phyloP scores from a whole-genome alignment of 208 protist genomes.

The Acanthamoeba sp. region DNA sequence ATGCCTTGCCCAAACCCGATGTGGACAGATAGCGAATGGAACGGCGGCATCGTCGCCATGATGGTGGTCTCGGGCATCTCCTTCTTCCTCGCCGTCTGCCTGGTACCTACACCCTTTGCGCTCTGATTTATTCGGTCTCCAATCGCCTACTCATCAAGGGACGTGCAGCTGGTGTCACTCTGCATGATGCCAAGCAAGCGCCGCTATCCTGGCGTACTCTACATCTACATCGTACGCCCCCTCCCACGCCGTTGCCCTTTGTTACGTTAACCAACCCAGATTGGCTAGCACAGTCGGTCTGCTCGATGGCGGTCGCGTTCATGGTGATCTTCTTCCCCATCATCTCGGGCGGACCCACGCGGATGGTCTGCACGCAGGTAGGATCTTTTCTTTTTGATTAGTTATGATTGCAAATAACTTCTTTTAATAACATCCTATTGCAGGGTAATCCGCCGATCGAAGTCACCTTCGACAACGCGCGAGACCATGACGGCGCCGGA shows the following conservation, averaged over 20 bases:
- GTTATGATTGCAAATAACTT: no score
- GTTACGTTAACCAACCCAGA: neutral
- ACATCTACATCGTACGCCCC: slow-evolving; percentile 13
- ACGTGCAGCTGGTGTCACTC: neutral
- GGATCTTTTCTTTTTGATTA: neutral
- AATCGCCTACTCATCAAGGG: neutral
- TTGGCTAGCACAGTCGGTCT: neutral
- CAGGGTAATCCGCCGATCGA: slow-evolving; percentile 21
- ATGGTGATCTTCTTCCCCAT: slow-evolving; percentile 38
- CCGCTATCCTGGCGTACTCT: slow-evolving; percentile 18
- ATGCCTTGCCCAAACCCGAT: slow-evolving; percentile 57
- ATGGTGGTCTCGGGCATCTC: slow-evolving; percentile 49
- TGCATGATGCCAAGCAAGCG: slow-evolving; percentile 19
- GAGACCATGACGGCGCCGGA: slow-evolving; percentile 17
- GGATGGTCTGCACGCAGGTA: slow-evolving; percentile 55
- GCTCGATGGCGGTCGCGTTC: slow-evolving; percentile 33
- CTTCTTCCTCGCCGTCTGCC: neutral
- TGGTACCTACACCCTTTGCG: neutral
- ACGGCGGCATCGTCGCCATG: slow-evolving; percentile 15
- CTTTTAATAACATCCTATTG: neutral
- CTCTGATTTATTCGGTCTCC: neutral
- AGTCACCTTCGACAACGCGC: slow-evolving; percentile 61
- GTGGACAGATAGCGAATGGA: slow-evolving; percentile 47
- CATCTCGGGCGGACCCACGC: slow-evolving; percentile 8
- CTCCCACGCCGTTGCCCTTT: no score